These are phyloP conservation scores for Gossypium anomalum DNA, from an alignment of 345 rosid species.

Conservation along the genomic window DNA sequence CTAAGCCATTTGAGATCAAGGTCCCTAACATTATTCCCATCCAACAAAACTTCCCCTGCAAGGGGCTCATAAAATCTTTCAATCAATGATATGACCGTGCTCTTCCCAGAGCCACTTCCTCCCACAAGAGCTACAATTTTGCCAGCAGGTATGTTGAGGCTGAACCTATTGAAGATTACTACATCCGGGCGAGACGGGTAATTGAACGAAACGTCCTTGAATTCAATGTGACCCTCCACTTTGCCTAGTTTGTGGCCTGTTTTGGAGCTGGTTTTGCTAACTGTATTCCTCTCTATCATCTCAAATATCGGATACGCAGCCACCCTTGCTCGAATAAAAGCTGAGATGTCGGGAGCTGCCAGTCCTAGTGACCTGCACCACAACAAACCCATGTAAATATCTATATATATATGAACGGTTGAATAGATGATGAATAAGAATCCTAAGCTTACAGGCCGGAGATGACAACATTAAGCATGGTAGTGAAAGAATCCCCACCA, in stretches of 20 bases:
- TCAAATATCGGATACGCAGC: conserved; percentile 88
- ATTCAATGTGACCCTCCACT: conserved; percentile 69
- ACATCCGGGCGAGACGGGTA: conserved; percentile 90
- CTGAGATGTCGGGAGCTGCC: conserved; percentile 83
- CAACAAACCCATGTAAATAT: conserved; percentile 4
- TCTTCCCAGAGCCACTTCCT: conserved; percentile 95
- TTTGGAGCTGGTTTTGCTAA: conserved; percentile 49
- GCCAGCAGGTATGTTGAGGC: conserved; percentile 65
- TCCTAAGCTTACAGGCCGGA: conserved; percentile 72
- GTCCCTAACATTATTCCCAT: conserved; percentile 53
- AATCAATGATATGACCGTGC: conserved; percentile 86
- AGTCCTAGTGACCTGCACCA: conserved; percentile 76
- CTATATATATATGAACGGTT: too few relatives aligned
- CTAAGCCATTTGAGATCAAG: conserved; percentile 87
- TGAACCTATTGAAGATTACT: conserved; percentile 51
- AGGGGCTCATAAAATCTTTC: conserved; percentile 89
- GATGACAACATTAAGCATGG: conserved; percentile 96
- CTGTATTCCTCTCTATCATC: conserved; percentile 86
- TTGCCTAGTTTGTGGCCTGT: conserved; percentile 47
- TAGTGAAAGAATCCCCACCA: conserved; percentile 92
- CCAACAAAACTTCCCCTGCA: conserved; percentile 57
- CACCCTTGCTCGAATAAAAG: conserved; percentile 74
- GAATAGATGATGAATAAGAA: too few relatives aligned
- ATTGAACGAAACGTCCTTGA: conserved; percentile 63
- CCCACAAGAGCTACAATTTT: conserved; percentile 93